Evolutionary conservation across 2,329 filamentous ascomycete species (phyloP), one percentile per base, ranked within the genome.

Genomic region (Aspergillus sp.): DNA sequence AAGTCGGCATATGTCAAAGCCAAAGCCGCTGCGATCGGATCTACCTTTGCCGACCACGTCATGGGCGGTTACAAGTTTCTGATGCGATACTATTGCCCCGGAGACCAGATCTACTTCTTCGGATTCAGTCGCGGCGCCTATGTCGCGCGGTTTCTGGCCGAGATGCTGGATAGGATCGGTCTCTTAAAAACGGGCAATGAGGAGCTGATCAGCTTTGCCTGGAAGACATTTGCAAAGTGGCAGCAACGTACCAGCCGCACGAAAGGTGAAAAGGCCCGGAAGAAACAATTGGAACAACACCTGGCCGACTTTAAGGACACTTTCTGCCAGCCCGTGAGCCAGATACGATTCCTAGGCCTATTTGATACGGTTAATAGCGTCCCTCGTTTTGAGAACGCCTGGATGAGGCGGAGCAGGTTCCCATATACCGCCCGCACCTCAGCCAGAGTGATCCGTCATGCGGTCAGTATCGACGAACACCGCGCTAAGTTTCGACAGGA

Each of bases 391-490:
- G 62, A 65, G 15, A 38, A 38, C 15, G 31, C 31, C 31, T 38
- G 31, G 31, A 38, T 38, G 31, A 38, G 31, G 15, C 31, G 31
- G 4, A 38, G 60, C 2, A 60, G 38, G 2, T 56, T 56, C 11
- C 58, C 53, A 30, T 59, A 66, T 2, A 78, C 79, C 7, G 81
- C 82, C 4, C 78, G 75, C 48, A 77, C 82, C 4, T 3, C 79
- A 4, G 81, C 82, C 4, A 78, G 75, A 47, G 77, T 82, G 3
- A 83, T 85, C 55, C 76, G 83, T 1, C 83, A 85, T 66, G 82
- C 83, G 3, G 82, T 85, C 0, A 77, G 80, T 2, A 84, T 85
- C 52, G 82, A 85, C 62, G 83, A 85, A 68, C 76, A 82, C 7
- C 74, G 83, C 28, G 81, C 82, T 30, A 85, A 85, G 64, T 85